Conservation (phyloP, 768 basidiomycete genomes). For the Paxillus involutus region DNA sequence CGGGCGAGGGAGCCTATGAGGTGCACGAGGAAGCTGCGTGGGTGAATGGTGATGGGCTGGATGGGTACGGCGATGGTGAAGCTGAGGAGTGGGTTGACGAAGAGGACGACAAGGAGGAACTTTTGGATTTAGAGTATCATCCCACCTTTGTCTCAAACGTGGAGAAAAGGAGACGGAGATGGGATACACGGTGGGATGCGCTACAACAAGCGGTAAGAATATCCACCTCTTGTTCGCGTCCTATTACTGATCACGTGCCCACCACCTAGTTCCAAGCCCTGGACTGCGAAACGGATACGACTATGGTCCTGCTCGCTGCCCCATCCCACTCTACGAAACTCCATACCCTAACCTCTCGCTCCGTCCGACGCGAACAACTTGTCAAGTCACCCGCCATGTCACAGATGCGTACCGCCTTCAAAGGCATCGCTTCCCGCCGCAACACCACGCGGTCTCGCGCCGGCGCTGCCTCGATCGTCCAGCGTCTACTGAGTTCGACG, state of each 20-base stretch:
- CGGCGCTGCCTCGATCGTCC: constrained; percentile 45
- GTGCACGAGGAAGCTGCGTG: constrained; percentile 41
- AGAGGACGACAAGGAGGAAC: constrained; percentile 66
- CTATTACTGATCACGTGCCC: constrained; percentile 5
- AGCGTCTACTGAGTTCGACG: constrained; percentile 40
- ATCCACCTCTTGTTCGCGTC: not conserved
- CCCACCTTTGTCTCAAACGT: constrained; percentile 64
- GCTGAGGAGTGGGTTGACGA: constrained; percentile 74
- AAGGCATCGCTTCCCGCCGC: constrained; percentile 57
- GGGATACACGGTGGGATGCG: constrained; percentile 77
- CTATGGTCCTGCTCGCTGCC: constrained; percentile 70
- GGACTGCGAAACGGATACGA: constrained; percentile 80
- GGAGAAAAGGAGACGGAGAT: constrained; percentile 67
- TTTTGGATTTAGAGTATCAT: constrained; percentile 76
- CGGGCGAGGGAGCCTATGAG: constrained; percentile 56
- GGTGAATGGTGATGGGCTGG: constrained; percentile 29
- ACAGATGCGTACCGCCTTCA: constrained; percentile 57
- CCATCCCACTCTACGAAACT: constrained; percentile 73
- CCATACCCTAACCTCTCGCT: constrained; percentile 63
- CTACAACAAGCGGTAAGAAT: constrained; percentile 65
- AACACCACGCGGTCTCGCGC: constrained; percentile 46
- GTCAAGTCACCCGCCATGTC: constrained; percentile 48
- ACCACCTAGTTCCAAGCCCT: constrained; percentile 65
- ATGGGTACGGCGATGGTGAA: constrained; percentile 26
- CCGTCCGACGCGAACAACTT: constrained; percentile 60